Percentiles rank a stretch among this genome's conserved stretches.
Conservation (phyloP, 1,284 basidiomycete species). For the Sanguinoderma infundibulare region DNA sequence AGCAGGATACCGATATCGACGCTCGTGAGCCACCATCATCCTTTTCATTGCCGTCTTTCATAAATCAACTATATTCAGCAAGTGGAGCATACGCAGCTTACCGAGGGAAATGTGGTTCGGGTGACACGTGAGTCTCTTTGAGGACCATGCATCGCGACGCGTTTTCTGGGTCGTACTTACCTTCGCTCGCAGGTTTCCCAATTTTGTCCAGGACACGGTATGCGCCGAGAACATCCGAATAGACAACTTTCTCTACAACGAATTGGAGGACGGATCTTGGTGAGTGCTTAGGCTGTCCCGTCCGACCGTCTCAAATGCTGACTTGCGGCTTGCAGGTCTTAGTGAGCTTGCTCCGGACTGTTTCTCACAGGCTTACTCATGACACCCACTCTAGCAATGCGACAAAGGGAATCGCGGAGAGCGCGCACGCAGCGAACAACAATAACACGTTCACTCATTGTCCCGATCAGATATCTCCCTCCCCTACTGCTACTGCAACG, state of each 20-base stretch:
- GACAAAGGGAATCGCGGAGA: constrained; percentile 10
- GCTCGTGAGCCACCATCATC: no score
- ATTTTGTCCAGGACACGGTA: constrained; percentile 10
- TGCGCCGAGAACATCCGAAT: constrained; percentile 18
- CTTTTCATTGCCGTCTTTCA: no score
- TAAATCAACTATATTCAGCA: neutral
- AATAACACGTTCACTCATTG: constrained; percentile 19
- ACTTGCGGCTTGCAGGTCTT: no score
- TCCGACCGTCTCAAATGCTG: no score
- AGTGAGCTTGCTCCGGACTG: no score
- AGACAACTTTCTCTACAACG: constrained; percentile 17
- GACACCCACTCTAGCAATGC: neutral
- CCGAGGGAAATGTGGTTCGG: constrained; percentile 4
- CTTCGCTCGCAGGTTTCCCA: neutral
- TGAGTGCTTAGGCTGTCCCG: no score
- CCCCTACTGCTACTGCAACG: no score
- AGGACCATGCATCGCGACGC: no score
- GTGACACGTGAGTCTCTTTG: constrained; percentile 3
- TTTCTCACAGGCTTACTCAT: no score
- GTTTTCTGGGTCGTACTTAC: neutral
- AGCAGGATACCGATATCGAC: constrained; percentile 17
- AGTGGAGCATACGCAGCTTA: constrained; percentile 14
- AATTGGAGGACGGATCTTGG: no score
- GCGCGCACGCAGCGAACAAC: constrained; percentile 7
- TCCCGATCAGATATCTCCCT: constrained; percentile 4